Base-by-base conservation (phyloP, 2,329 filamentous ascomycete genomes). In the Byssoonygena ceratinophila region DNA sequence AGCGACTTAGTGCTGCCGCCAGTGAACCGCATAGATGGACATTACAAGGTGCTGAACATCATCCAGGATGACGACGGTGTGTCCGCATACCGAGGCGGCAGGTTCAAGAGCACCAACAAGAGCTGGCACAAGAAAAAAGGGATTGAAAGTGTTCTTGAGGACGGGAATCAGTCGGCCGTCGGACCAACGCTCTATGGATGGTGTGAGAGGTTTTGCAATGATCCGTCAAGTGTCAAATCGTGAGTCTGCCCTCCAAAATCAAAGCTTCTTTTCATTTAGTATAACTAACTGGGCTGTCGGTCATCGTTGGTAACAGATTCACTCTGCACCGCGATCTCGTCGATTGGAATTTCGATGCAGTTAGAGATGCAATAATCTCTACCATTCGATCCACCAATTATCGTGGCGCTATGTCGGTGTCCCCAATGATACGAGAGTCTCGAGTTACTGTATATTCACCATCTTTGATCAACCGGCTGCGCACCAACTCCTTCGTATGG, bases 311-410 rank as follows among this genome's bases (percentile, higher is more conserved):
- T 1, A 58, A 66, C 49, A 62, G 59, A 8, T 66, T 68, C 25
- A 48, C 61, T 34, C 54, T 70, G 4, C 22, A 51, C 20, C 65
- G 65, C 23, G 65, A 68, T 48, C 8, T 57, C 9, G 7, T 48
- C 20, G 23, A 32, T 41, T 57, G 55, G 55, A 57, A 69, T 50
- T 40, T 54, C 1, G 34, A 57, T 4, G 48, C 58, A 2, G 57
- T 71, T 50, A 55, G 58, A 27, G 60, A 61, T 6, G 55, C 63
- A 1, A 57, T 71, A 0, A 61, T 56, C 14, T 65, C 66, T 8
- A 64, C 69, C n/a, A 66, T 71, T 37, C 66, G 67, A 41, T 58
- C 62, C 12, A 64, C 66, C 12, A 67, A 68, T 49, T 71, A 71
- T 57, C 62, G 61, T 46, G 68, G 68, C 46, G 55, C 56, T 1